phyloP scores from a whole-genome alignment of 2,329 filamentous ascomycete genomes.

The Cordyceps cateniannulata region DNA sequence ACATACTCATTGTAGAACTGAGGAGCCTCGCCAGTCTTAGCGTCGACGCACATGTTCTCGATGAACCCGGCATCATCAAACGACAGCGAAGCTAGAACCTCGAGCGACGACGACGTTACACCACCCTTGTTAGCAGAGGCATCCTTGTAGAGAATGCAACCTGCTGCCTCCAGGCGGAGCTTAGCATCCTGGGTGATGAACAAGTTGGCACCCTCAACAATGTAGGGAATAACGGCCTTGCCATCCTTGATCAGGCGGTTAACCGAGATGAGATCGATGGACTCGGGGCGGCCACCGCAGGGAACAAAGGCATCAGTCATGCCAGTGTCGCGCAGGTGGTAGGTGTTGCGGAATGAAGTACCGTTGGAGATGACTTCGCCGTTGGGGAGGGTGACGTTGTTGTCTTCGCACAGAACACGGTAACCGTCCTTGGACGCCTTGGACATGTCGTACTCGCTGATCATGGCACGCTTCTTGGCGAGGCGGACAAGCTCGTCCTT shows the following conservation, averaged over 20 bases:
- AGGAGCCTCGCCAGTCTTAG: constrained; percentile 60
- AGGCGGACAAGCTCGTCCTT: constrained; percentile 75
- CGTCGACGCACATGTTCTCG: constrained; percentile 87
- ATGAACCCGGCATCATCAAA: constrained; percentile 88
- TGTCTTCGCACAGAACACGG: constrained; percentile 86
- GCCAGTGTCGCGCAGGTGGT: constrained; percentile 75
- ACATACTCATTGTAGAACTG: constrained; percentile 94
- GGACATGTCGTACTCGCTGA: constrained; percentile 73
- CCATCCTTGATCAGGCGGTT: constrained; percentile 84
- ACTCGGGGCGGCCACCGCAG: constrained; percentile 92
- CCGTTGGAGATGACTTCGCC: constrained; percentile 88
- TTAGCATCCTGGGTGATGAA: constrained; percentile 99
- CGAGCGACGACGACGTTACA: constrained; percentile 93
- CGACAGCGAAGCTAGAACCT: constrained; percentile 88
- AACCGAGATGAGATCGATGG: constrained; percentile 85
- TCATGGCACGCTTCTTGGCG: constrained; percentile 83
- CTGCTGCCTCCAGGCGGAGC: constrained; percentile 88
- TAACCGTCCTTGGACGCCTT: constrained; percentile 88
- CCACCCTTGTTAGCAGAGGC: constrained; percentile 98
- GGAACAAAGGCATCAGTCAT: constrained; percentile 87
- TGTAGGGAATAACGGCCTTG: constrained; percentile 83
- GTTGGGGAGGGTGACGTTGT: constrained; percentile 75
- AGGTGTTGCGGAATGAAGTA: constrained; percentile 94
- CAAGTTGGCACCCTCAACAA: constrained; percentile 95
- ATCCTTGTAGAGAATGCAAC: constrained; percentile 94